These are phyloP conservation scores for Zizania latifolia DNA, from an alignment of 176 grass and related monocot genomes.

Conservation along the genomic window DNA sequence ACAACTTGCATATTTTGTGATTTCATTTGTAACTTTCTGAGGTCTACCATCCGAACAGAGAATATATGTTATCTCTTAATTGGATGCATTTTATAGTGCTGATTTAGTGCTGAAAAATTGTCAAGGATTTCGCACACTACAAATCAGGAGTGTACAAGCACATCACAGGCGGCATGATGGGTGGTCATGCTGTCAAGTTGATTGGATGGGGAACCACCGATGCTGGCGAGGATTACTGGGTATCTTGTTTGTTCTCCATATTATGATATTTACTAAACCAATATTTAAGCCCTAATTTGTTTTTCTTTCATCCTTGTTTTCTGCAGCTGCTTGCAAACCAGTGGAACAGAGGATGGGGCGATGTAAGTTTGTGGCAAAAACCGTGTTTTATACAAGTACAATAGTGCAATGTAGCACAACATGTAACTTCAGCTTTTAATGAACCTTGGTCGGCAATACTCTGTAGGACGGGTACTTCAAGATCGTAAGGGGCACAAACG, in stretches of 20 bases:
- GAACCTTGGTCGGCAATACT: background rate
- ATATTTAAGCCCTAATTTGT: background rate
- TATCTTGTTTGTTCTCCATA: slow-evolving; percentile 26
- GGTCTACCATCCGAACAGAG: background rate
- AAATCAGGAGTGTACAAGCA: slow-evolving; percentile 96
- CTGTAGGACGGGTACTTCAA: slow-evolving; percentile 88
- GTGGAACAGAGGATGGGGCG: slow-evolving; percentile 94
- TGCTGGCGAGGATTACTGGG: slow-evolving; percentile 87
- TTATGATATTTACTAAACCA: background rate
- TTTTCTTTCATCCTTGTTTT: slow-evolving; percentile 2
- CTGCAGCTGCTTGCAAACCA: slow-evolving; percentile 93
- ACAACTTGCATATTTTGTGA: background rate
- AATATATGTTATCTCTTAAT: background rate
- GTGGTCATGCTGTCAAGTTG: slow-evolving; percentile 84
- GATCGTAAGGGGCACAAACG: slow-evolving; percentile 66
- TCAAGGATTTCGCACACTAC: slow-evolving; percentile 89
- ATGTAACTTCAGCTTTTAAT: background rate
- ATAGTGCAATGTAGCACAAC: background rate
- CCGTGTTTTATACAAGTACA: background rate
- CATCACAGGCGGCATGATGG: slow-evolving; percentile 60
- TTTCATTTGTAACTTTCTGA: background rate
- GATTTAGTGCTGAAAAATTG: slow-evolving; percentile 11
- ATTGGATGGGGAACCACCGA: slow-evolving; percentile 92
- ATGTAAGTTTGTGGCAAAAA: slow-evolving; percentile 52
- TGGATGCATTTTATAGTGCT: background rate